Conservation (phyloP, 345 rosid species). For the Lepidium sativum region DNA sequence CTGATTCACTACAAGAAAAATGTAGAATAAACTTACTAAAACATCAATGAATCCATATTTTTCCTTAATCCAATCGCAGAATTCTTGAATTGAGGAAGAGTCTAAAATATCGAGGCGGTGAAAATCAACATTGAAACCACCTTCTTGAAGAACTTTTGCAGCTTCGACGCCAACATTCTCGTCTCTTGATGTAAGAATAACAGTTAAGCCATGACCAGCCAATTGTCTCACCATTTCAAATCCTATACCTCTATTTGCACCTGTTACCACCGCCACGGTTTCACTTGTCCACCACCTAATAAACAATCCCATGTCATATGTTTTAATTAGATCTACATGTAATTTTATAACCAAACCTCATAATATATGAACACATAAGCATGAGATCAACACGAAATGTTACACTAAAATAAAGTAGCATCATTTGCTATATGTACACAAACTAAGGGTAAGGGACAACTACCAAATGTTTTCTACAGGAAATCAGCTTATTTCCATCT, state of each 20-base stretch:
- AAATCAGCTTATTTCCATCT: too few species aligned
- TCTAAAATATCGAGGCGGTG: constrained; percentile 75
- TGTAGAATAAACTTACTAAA: constrained; percentile 39
- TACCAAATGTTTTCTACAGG: too few species aligned
- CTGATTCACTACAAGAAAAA: neutral
- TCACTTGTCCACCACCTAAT: constrained; percentile 88
- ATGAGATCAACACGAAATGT: neutral
- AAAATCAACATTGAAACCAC: constrained; percentile 65
- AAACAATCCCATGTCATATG: neutral
- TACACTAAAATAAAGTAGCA: neutral
- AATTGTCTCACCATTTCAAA: constrained; percentile 89
- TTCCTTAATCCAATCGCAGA: constrained; percentile 55
- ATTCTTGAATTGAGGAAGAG: constrained; percentile 42
- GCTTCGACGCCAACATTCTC: constrained; percentile 73
- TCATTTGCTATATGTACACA: too few species aligned
- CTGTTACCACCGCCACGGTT: constrained; percentile 86
- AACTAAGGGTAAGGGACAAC: too few species aligned
- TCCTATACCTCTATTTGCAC: constrained; percentile 90
- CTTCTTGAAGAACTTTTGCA: constrained; percentile 66
- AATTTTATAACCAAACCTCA: neutral
- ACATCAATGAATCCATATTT: constrained; percentile 64
- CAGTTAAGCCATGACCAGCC: constrained; percentile 73
- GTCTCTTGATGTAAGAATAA: constrained; percentile 72
- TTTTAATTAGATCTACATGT: neutral
- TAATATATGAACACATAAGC: neutral